Conservation (phyloP, 306 rosid genomes). For the Gastrolobium villosum region DNA sequence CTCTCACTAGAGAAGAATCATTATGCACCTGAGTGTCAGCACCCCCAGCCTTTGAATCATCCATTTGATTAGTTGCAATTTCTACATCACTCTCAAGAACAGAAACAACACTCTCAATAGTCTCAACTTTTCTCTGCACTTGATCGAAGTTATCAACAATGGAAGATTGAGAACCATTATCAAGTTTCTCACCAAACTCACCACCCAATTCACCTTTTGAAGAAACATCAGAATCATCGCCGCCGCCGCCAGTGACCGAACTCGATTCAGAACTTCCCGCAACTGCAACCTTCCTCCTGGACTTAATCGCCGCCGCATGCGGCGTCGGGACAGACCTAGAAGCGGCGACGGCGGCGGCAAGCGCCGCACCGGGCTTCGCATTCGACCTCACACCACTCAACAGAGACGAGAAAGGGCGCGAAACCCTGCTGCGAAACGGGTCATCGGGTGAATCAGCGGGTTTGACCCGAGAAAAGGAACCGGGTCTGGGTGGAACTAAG, state of each 20-base stretch:
- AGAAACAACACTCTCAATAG: slow-evolving; percentile 41
- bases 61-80: slow-evolving; percentile 39
- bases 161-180: slow-evolving; percentile 32
- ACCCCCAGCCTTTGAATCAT: slow-evolving; percentile 42
- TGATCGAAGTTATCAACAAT: slow-evolving; percentile 37
- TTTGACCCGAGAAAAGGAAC: too few species aligned
- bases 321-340: slow-evolving; percentile 51
- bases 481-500: too few species aligned
- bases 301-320: slow-evolving; percentile 87
- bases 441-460: too few species aligned
- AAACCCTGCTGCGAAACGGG: too few species aligned
- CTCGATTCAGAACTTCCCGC: slow-evolving; percentile 48
- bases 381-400: too few species aligned
- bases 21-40: slow-evolving; percentile 34
- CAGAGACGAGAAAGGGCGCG: too few species aligned
- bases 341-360: too few species aligned
- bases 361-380: too few species aligned
- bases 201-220: slow-evolving; percentile 53
- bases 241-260: slow-evolving; percentile 42
- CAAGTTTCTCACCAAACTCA: slow-evolving; percentile 43
- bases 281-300: slow-evolving; percentile 54
- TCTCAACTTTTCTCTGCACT: slow-evolving; percentile 43
- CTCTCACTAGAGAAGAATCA: slow-evolving; percentile 44
- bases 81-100: slow-evolving; percentile 47
- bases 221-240: slow-evolving; percentile 54